Conservation (phyloP, 805 yeast genomes). For the Candida peoriensis region DNA sequence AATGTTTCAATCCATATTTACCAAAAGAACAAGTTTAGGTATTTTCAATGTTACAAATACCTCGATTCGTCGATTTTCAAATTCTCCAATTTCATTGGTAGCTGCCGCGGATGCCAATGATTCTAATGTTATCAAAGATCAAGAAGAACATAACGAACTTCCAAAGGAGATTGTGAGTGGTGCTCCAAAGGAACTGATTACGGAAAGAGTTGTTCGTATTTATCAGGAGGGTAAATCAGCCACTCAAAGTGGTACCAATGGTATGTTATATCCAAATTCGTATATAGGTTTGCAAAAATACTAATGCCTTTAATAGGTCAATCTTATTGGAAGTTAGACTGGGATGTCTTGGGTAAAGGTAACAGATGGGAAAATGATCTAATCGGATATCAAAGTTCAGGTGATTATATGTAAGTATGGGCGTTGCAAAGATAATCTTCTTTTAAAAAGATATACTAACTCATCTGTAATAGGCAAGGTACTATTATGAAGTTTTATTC, state of each 20-base stretch:
- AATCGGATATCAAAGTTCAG: conserved; percentile 77
- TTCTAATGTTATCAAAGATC: conserved; percentile 11
- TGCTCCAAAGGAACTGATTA: conserved; percentile 62
- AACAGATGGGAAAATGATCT: conserved; percentile 88
- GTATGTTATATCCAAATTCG: conserved; percentile 8
- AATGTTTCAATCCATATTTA: too few relatives aligned
- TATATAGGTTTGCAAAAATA: neutral
- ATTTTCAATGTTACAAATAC: too few relatives aligned
- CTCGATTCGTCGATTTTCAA: too few relatives aligned
- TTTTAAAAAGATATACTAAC: conserved; percentile 4
- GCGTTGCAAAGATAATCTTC: too few relatives aligned
- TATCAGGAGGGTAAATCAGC: conserved; percentile 75
- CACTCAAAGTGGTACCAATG: conserved; percentile 62
- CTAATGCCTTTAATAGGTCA: conserved; percentile 13
- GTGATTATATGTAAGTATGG: conserved; percentile 60
- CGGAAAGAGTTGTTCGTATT: conserved; percentile 68
- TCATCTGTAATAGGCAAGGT: conserved; percentile 39
- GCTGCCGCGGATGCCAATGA: too few relatives aligned
- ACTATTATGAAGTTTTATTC: conserved; percentile 69
- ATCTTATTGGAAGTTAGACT: conserved; percentile 72
- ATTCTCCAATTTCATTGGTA: too few relatives aligned
- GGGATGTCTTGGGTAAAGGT: conserved; percentile 74
- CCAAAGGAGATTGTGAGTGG: conserved; percentile 66
- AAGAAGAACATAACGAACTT: conserved; percentile 24
- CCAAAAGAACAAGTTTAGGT: too few relatives aligned